Evolutionary conservation across 2,329 filamentous ascomycete species (phyloP), one percentile per base, ranked within the genome.

Genomic region (Fusarium luffae): DNA sequence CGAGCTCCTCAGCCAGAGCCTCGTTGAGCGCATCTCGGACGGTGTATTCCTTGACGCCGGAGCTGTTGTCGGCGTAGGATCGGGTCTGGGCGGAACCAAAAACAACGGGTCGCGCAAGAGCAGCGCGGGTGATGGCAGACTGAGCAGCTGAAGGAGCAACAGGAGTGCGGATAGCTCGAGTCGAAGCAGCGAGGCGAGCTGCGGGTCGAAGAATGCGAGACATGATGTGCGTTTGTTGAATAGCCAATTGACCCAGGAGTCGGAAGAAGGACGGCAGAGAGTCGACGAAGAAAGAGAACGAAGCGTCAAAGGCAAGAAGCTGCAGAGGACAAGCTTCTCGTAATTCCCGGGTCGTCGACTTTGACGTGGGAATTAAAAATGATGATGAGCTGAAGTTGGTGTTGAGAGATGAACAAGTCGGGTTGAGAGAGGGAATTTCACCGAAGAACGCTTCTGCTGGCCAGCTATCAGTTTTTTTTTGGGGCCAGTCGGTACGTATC

Each of bases 1-100:
- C 94, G 82, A 99, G 90, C 88, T 99, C 96, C 86, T 99, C 96
- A 49, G 94, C 94, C 79, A 99, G 90, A 66, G 96, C 96, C 86
- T 99, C 95, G 82, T 99, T 99, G 79, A 99, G 86, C 65, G 96
- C 96, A 80, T 99, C 96, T 85, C 96, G 90, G 78, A 99, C 96
- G 46, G 96, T 97, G 85, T 97, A 94, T 80, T 98, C 93, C 87
- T 98, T 98, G 77, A 86, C 84, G 71, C 91, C 91, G 71, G 72
- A 74, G 70, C 57, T 70, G 68, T 81, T 81, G 58, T 88, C 85
- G 74, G 87, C 86, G 76, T 88, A 89, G 56, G 85, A 83, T 76
- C 86, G 82, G 77, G 82, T 79, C 81, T 88, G 86, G 54, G 72
- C 78, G 63, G 71, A 78, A 64, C 79, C 79, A 66, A 80, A 80